These are phyloP conservation scores for Trichoderma virens DNA, from an alignment of 495 filamentous ascomycete species.

Conservation along the genomic window DNA sequence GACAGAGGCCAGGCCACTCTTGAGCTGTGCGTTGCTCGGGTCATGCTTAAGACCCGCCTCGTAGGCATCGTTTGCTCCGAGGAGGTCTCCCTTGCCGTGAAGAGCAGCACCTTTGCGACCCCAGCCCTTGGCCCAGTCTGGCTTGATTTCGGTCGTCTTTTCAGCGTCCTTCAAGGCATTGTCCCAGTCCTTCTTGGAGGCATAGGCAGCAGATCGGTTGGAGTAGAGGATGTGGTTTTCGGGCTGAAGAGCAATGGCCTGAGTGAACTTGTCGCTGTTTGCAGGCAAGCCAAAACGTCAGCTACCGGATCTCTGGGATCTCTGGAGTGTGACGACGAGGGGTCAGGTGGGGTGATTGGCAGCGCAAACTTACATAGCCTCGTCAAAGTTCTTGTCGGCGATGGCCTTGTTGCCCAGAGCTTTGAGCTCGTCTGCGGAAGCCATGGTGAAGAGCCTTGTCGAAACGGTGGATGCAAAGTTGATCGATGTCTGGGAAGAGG, in stretches of 20 bases:
- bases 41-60: conserved; percentile 87
- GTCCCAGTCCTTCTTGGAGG: conserved; percentile 79
- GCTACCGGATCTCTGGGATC: neutral
- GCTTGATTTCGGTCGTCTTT: conserved; percentile 88
- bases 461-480: neutral
- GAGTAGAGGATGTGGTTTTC: conserved; percentile 94
- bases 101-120: conserved; percentile 84
- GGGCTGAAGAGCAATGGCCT: conserved; percentile 86
- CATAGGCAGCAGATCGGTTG: conserved; percentile 93
- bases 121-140: conserved; percentile 97
- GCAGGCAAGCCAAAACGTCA: neutral
- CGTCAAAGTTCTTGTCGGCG: conserved; percentile 88
- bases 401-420: conserved; percentile 98
- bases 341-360: conserved; percentile 15
- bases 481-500: neutral
- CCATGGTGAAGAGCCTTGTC: conserved; percentile 21
- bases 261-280: conserved; percentile 77
- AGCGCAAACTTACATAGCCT: conserved; percentile 69
- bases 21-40: conserved; percentile 84
- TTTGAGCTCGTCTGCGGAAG: conserved; percentile 64
- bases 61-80: conserved; percentile 80
- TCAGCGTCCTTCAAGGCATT: conserved; percentile 82
- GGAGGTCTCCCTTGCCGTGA: conserved; percentile 77
- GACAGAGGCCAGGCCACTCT: conserved; percentile 74
- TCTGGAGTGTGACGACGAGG: neutral